Evolutionary conservation across 148 eudicot genomes (phyloP), one percentile per base, ranked within the genome.

Genomic region (Vaccinium vitisidaea): DNA sequence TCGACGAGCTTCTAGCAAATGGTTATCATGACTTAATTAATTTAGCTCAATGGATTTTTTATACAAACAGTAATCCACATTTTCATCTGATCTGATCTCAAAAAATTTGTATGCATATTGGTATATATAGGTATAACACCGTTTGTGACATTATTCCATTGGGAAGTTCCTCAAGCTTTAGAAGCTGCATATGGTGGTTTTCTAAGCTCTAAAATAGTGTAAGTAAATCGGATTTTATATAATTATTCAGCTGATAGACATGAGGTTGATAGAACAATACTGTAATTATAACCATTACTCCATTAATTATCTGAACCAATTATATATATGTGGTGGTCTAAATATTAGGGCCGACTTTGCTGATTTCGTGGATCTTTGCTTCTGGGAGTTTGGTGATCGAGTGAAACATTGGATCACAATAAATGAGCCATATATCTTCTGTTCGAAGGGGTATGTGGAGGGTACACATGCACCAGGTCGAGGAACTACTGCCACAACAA

Each of bases 401-500:
- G 93, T 91, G 73, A 91, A 93, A 88, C 77, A 88, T 78, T 93
- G 95, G 95, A 86, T 85, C 4, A 91, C 93, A 12, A 36, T 92
- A 5, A 92, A 92, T 52, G 95, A 92, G 83, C 95, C 95, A 6
- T 85, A 80, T 43, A 75, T 27, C 65, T 88, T 65, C 43, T 74
- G 78, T 76, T 10, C 15, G 6, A 23, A 25, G 9, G 82, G 87
- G 8, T 87, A 89, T 67, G 61, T 56, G 1, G 30, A 39, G 5
- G 93, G 90, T 56, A 15, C 8, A 30, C 54, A 15, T 46, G 88
- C 95, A 56, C 88, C 93, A 10, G 86, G 88, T 11, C 86, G 89
- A 32, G 90, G 93, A 58, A 81, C 85, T 43, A 15, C 2, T 14
- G 0, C 59, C 18, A 4, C 59, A 5, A 55, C 5, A 0, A 16